Base-by-base conservation (phyloP, 2,329 filamentous ascomycete species). In the Monosporascus sp. region DNA sequence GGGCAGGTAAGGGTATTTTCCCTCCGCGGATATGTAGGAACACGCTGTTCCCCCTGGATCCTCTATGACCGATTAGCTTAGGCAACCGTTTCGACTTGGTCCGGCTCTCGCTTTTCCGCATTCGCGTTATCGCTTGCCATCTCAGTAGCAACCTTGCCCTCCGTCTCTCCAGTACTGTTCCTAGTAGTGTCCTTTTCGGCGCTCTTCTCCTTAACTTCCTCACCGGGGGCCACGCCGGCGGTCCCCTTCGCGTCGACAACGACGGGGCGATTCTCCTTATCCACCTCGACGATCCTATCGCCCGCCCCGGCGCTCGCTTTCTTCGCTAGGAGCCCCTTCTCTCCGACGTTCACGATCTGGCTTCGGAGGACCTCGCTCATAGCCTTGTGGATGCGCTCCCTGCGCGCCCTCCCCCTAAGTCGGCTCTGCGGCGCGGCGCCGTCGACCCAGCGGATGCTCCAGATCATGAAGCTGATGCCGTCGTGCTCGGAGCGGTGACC, bases 381-480 rank as follows among this genome's bases (percentile, higher is more conserved):
- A 1, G 78, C 78, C 64, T 77, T 79, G 37, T 79, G 72, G 65
- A 84, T 85, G 43, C 81, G 73, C 60, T 84, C 79, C 11, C 81
- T 69, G 5, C 80, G 71, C 1, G 72, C 81, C 62, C 80, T 79
- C 49, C 81, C 81, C 3, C 80, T 73, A 2, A 84, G 73, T 47
- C 81, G 70, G 27, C 78, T 78, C 64, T 83, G 79, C 53, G 73
- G 80, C 58, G 78, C 78, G 0, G 82, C 87, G 14, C 94, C 91
- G 58, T 84, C 86, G 0, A 97, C 89, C 86, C 92, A 97, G 50
- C 91, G 85, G 11, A 96, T 81, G 50, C 85, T 84, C 56, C 85
- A 78, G 48, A 99, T 82, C 79, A 88, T 91, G 71, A 89, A 97
- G 68, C 91, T 96, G 69, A 96, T 82, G 3, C 92, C 92, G 61